These are phyloP conservation scores for Juglanconis oblonga DNA, from an alignment of 2,329 filamentous ascomycete species.

Conservation along the genomic window DNA sequence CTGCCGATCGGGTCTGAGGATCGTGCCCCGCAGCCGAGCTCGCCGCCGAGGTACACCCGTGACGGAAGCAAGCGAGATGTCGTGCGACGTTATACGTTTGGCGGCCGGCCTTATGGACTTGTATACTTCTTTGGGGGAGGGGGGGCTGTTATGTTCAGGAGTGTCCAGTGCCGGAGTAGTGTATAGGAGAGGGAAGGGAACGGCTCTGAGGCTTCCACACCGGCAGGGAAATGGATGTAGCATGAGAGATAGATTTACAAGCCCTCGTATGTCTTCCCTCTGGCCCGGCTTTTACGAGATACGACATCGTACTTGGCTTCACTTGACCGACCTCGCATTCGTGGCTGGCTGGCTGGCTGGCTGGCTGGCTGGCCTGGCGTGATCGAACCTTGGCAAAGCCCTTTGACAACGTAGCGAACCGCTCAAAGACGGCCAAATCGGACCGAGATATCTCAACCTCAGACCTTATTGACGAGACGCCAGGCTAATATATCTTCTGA, in stretches of 20 bases:
- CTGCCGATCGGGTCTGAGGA: neutral
- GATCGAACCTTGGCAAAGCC: neutral
- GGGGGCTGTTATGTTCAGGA: too few relatives aligned
- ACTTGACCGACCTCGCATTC: neutral
- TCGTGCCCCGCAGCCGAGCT: neutral
- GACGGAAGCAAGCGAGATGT: neutral
- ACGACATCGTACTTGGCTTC: neutral
- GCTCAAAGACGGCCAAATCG: neutral
- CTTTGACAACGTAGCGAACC: neutral
- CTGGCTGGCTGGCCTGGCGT: neutral
- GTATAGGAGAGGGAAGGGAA: too few relatives aligned
- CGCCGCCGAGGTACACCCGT: neutral
- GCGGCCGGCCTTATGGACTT: neutral
- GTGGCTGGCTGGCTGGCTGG: constrained; percentile 2
- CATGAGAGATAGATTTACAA: too few relatives aligned
- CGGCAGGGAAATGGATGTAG: too few relatives aligned
- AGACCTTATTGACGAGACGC: neutral
- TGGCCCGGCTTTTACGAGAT: neutral
- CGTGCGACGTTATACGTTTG: neutral
- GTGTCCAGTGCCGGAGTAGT: too few relatives aligned
- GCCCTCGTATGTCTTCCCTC: too few relatives aligned
- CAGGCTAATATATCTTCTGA: neutral
- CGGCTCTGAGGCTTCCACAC: too few relatives aligned
- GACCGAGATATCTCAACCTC: neutral
- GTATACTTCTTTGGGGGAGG: too few relatives aligned